Evolutionary conservation across 163 green algal genomes (phyloP), one percentile per base, ranked within the genome.

Genomic region (Scenedesmus sp.): DNA sequence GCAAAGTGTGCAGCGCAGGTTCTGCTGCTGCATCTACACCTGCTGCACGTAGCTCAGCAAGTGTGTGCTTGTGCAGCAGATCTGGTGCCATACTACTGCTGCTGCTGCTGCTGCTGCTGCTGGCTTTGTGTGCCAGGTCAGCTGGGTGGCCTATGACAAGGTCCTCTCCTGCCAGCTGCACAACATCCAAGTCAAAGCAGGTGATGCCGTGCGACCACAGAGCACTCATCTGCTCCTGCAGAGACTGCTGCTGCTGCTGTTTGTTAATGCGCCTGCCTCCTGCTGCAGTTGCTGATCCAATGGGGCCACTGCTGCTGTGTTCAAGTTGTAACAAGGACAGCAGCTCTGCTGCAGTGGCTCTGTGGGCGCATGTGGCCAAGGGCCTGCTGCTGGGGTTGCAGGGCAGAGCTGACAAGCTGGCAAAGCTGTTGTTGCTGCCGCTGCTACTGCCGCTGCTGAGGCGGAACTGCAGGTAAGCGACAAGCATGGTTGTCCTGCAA

Each of bases 131-230:
- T 70, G 62, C 62, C 54, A 87, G 18, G 55, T 87, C 82, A 54
- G 55, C 82, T 87, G 82, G 82, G 55, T 87, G 82, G 34, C 82
- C 82, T 52, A 62, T 59, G 26, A 87, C 55, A 26, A 87, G 46
- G 23, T 87, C 82, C 6, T 55, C 82, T 7, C 82, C 54, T 73
- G 82, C 62, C 54, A 87, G 82, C 55, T 87, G 82, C 54, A 87
- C 82, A 13, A 87, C 82, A 87, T 87, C 82, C 15, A 87, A 59
- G 16, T 87, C 82, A 70, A 87, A 87, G 10, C 62, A 70, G 12
- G 62, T 70, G 16, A 70, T 70, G 9, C 62, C 62, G 10, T 70
- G 9, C 10, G 62, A 70, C 62, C 62, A 70, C 9, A 70, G 62
- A 4, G 62, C 10, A 18, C 62, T 70, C 62, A 70, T 70, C 62